A percentile compares a stretch with the other conserved stretches of the same genome.
phyloP scores from a whole-genome alignment of 257 asterid species.

The Rhazya stricta region DNA sequence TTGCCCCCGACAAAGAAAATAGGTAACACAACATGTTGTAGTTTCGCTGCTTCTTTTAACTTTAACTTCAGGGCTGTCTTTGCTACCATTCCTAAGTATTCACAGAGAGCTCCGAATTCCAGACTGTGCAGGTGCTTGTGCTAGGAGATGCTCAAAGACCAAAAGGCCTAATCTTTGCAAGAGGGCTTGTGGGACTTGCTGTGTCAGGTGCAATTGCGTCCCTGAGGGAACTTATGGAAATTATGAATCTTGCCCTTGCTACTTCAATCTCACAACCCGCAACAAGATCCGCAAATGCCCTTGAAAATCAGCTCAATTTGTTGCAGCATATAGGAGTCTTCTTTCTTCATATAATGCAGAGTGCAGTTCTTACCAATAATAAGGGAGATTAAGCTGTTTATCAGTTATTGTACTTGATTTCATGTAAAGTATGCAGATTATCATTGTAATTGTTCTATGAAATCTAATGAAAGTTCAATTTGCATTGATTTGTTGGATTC shows the following conservation, averaged over 20 bases:
- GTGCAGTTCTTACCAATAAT: not conserved
- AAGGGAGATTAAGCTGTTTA: not conserved
- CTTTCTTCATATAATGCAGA: no score
- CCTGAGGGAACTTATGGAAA: constrained; percentile 35
- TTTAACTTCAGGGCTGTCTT: not conserved
- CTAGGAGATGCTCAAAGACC: constrained; percentile 13
- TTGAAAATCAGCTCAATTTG: not conserved
- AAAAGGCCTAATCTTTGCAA: constrained; percentile 28
- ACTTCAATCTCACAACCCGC: constrained; percentile 25
- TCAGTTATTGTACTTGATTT: not conserved
- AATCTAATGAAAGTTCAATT: not conserved
- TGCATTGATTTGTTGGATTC: not conserved
- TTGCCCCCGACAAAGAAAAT: not conserved
- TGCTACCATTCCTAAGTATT: no score
- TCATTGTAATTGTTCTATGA: no score
- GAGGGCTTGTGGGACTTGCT: constrained; percentile 36
- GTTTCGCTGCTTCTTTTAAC: not conserved
- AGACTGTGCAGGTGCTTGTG: constrained; percentile 26
- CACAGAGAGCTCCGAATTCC: not conserved
- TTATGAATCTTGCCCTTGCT: constrained; percentile 32
- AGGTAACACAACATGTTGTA: not conserved
- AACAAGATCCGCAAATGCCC: constrained; percentile 28
- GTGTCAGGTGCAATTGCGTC: constrained; percentile 27
- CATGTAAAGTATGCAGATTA: not conserved
- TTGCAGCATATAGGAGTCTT: no score